Percentiles rank a stretch among this genome's conserved stretches.
Evolutionary conservation across 1,284 basidiomycete species (phyloP).

Genomic region (Nidula niveotomentosa): DNA sequence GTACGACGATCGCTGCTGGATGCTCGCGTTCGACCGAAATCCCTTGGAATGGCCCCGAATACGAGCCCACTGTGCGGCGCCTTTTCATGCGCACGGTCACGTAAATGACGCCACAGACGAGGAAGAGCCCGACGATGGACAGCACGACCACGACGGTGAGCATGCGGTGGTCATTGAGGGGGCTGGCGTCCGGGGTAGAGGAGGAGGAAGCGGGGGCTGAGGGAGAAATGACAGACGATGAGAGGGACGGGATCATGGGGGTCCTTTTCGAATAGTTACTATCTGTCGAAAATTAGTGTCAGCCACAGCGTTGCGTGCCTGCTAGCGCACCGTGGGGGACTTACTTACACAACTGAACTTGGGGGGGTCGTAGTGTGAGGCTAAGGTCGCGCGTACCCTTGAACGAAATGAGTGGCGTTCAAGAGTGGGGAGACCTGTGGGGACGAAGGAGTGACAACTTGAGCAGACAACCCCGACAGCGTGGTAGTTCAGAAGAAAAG

Average conservation of each 20-base stretch:
- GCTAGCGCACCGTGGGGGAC: neutral
- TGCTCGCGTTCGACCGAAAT: slow-evolving; percentile 22
- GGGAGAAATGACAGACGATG: slow-evolving; percentile 4
- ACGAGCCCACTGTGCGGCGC: slow-evolving; percentile 6
- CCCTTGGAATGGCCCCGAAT: slow-evolving; percentile 18
- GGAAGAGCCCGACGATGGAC: slow-evolving; percentile 16
- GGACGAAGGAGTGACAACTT: neutral
- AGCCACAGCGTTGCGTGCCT: neutral
- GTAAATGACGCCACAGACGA: slow-evolving; percentile 18
- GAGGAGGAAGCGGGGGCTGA: slow-evolving; percentile 8
- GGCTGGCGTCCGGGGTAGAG: slow-evolving; percentile 7
- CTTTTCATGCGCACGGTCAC: slow-evolving; percentile 25
- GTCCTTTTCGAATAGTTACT: neutral
- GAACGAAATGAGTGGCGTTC: slow-evolving; percentile 29
- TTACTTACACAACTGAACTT: neutral
- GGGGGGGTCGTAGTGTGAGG: neutral
- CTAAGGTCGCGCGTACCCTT: slow-evolving; percentile 5
- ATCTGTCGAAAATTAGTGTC: neutral
- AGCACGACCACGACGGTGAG: slow-evolving; percentile 19
- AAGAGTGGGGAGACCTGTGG: slow-evolving; percentile 5
- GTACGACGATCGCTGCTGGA: slow-evolving; percentile 30
- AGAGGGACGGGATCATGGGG: neutral
- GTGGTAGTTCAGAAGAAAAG: neutral
- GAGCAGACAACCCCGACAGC: neutral
- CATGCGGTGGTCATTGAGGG: slow-evolving; percentile 18